Base-by-base conservation (phyloP, 2,329 filamentous ascomycete species). In the Colletotrichum nymphaeae region DNA sequence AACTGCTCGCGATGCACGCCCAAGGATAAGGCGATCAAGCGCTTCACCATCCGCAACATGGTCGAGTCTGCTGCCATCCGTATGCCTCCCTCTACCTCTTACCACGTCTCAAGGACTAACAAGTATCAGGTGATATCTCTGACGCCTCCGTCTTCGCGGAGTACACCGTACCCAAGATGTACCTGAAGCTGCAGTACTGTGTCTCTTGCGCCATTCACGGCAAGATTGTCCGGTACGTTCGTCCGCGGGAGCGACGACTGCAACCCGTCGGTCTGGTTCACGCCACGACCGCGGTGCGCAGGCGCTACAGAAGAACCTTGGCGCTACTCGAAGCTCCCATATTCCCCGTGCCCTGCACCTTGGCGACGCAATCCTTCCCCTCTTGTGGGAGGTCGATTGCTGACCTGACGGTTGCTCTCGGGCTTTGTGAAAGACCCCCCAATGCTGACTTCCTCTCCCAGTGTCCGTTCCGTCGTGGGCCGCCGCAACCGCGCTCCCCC, bases 21-120 rank as follows among this genome's bases (percentile, higher is more conserved):
- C 87, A 99, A 99, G 93, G 97, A 99, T 85, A 99, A 99, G 95
- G 97, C 97, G 81, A 98, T 99, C 92, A 99, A 99, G 95, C 93
- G 97, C 89, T 99, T 99, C 92, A 99, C 97, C 89, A 91, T 99
- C 92, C 94, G 97, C 87, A 98, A 99, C 94, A 99, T 99, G 97
- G 97, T 99, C 80, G 97, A 99, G 90, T 98, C 95, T 84, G 97
- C 97, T 84, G 97, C 97, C 84, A 98, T 99, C 87, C 97, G 97
- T 98, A 95, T 84, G 95, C 94, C 53, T 9, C 5, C 35, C 49
- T 32, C 28, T 60, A 6, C n/a, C 19, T 55, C 35, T 22, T 32
- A 28, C 65, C 24, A 30, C n/a, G 19, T 19, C 46, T 11, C 7
- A 1, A 35, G 5, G 35, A 63, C 74, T 75, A 66, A 77, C 75